phyloP scores from a whole-genome alignment of 176 grass and related monocot species.

The Carex kokanica region DNA sequence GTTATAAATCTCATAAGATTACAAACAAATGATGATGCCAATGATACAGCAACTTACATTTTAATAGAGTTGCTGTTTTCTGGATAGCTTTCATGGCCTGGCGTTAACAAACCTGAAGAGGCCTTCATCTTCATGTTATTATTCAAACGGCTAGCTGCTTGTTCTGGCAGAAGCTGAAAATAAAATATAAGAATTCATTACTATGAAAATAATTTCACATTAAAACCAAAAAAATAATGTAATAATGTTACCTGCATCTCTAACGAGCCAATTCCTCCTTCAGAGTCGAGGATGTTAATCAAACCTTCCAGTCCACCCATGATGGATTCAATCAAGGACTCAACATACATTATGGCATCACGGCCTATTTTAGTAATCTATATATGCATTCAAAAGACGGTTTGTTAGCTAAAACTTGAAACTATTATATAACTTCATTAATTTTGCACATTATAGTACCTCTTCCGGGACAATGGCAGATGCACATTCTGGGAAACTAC shows the following conservation, averaged over 20 bases:
- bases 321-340: constrained; percentile 96
- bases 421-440: background rate
- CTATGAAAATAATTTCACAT: background rate
- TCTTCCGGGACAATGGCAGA: constrained; percentile 89
- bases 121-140: constrained; percentile 67
- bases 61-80: constrained; percentile 93
- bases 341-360: constrained; percentile 93
- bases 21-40: background rate
- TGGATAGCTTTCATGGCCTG: constrained; percentile 93
- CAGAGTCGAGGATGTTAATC: constrained; percentile 97
- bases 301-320: constrained; percentile 99
- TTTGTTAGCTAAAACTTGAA: background rate
- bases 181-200: constrained; percentile 21
- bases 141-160: constrained; percentile 85
- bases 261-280: constrained; percentile 96
- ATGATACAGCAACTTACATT: constrained; percentile 60
- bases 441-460: constrained; percentile 31
- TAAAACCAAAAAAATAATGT: constrained; percentile 21
- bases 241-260: constrained; percentile 86
- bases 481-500: constrained; percentile 97
- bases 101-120: constrained; percentile 60
- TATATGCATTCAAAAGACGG: background rate
- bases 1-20: constrained; percentile 18
- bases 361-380: constrained; percentile 89
- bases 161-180: constrained; percentile 90